Conservation (phyloP, 2,329 filamentous ascomycete species). For the Graphium sp. region DNA sequence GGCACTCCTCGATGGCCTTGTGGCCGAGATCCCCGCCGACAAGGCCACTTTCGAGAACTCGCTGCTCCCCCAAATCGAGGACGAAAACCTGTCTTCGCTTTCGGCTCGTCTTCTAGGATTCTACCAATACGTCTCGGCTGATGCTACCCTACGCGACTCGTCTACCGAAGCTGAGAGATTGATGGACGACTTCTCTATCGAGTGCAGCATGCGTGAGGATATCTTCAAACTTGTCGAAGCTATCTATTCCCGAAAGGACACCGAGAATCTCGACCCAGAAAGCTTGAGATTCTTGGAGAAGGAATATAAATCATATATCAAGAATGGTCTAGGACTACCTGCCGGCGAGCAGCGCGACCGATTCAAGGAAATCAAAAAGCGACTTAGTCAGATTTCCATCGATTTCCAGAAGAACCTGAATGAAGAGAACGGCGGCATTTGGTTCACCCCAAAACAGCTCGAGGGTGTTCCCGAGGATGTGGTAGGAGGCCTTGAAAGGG, state of each 20-base stretch:
- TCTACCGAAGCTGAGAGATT: constrained; percentile 62
- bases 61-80: constrained; percentile 50
- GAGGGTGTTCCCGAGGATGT: constrained; percentile 61
- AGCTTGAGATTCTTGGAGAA: constrained; percentile 58
- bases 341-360: constrained; percentile 54
- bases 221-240: constrained; percentile 52
- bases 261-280: constrained; percentile 46
- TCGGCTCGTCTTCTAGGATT: constrained; percentile 54
- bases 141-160: constrained; percentile 53
- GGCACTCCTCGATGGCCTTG: constrained; percentile 48
- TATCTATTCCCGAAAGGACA: constrained; percentile 33
- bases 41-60: constrained; percentile 37
- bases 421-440: constrained; percentile 66
- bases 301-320: constrained; percentile 60
- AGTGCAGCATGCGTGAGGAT: constrained; percentile 68
- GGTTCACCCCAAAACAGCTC: constrained; percentile 59
- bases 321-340: constrained; percentile 58
- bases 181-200: constrained; percentile 62
- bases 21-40: constrained; percentile 36
- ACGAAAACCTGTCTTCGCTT: constrained; percentile 49
- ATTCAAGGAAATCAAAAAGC: constrained; percentile 78
- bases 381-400: constrained; percentile 57
- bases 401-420: constrained; percentile 67
- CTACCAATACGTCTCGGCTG: constrained; percentile 61
- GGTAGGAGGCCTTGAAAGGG: constrained; percentile 50